A percentile compares a stretch with the other conserved stretches of the same genome.
Conservation (phyloP, 345 rosid genomes). For the Orychophragmus violaceus region DNA sequence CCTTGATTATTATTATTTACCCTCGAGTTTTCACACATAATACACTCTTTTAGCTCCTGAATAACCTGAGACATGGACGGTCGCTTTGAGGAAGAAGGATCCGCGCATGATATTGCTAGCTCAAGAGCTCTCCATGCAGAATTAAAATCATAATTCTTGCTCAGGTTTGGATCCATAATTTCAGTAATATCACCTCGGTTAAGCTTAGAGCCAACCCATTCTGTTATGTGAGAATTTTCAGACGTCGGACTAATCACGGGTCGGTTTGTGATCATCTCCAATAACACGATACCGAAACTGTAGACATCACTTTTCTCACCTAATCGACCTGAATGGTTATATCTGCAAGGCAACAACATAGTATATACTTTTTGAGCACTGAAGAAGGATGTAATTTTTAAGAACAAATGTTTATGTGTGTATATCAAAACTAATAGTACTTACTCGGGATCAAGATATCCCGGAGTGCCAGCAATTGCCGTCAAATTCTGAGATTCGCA, state of each 20-base stretch:
- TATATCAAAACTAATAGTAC: not conserved
- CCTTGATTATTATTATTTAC: not conserved
- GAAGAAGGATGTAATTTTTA: not conserved
- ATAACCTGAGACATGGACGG: constrained; percentile 18
- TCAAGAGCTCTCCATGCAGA: constrained; percentile 27
- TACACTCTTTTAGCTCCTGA: constrained; percentile 1
- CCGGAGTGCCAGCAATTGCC: not conserved
- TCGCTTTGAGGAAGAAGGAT: constrained; percentile 1
- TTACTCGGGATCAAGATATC: constrained; percentile 50
- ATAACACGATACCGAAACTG: constrained; percentile 15
- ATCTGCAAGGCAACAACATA: constrained; percentile 3
- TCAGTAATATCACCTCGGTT: not conserved
- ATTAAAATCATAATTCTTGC: not conserved
- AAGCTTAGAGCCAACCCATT: constrained; percentile 2
- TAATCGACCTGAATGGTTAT: not conserved
- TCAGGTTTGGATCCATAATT: constrained; percentile 17
- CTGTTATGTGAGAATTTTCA: not conserved
- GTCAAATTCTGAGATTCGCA: not conserved
- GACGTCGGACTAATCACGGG: not conserved
- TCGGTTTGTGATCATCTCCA: constrained; percentile 28
- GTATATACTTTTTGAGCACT: not conserved
- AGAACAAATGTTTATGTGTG: not conserved
- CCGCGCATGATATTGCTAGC: constrained; percentile 4
- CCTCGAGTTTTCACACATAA: not conserved
- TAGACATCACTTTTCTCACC: constrained; percentile 17